Conservation (phyloP, 2,329 filamentous ascomycete species). For the Penicillium psychrosexuale region DNA sequence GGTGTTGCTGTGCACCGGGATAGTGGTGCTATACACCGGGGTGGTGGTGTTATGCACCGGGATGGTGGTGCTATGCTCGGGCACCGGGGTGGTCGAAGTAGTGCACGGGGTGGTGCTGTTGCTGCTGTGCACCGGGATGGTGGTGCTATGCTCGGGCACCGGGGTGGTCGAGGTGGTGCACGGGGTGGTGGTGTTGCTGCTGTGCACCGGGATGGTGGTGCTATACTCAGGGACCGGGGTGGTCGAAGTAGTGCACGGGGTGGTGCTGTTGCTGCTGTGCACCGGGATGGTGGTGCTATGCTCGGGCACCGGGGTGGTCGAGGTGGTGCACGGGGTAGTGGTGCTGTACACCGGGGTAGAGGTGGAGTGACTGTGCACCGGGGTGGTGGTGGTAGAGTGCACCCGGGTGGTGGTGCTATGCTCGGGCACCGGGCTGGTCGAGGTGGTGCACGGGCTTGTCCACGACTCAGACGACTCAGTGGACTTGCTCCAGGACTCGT, state of each 20-base stretch:
- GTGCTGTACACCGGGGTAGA: neutral
- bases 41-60: neutral
- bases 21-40: too few species aligned
- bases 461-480: slow-evolving; percentile 6
- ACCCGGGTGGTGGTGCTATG: neutral
- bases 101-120: neutral
- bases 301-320: too few species aligned
- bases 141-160: too few species aligned
- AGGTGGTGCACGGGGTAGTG: too few species aligned
- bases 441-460: slow-evolving; percentile 9
- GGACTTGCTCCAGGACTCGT: slow-evolving; percentile 4
- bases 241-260: too few species aligned
- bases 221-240: too few species aligned
- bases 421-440: neutral
- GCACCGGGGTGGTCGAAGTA: neutral
- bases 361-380: neutral
- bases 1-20: neutral
- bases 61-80: neutral
- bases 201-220: too few species aligned
- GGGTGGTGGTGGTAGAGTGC: neutral
- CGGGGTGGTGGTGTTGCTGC: too few species aligned
- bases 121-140: too few species aligned
- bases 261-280: too few species aligned
- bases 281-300: too few species aligned
- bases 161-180: neutral